Percentiles rank a stretch among this genome's conserved stretches.
Evolutionary conservation across 768 basidiomycete species (phyloP).

Genomic region (Suillus plorans): DNA sequence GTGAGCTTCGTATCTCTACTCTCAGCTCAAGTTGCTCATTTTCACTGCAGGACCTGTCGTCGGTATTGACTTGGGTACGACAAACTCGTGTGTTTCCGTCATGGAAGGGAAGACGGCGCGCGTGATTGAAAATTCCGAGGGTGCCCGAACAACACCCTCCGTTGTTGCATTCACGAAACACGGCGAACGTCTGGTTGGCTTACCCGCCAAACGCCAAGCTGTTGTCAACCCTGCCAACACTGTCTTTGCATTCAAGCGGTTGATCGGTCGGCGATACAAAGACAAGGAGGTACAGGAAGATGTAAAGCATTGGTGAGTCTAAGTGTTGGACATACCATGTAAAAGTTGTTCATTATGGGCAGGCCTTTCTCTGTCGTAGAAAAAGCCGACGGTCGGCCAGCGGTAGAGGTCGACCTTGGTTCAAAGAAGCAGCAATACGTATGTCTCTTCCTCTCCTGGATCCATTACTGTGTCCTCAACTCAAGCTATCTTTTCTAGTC

Average conservation of each 20-base stretch:
- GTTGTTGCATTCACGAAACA: constrained; percentile 99
- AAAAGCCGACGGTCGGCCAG: constrained; percentile 72
- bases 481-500: constrained; percentile 45
- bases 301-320: constrained; percentile 72
- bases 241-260: constrained; percentile 90
- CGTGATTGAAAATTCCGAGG: constrained; percentile 97
- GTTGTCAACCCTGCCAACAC: constrained; percentile 95
- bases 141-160: constrained; percentile 96
- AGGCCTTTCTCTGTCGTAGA: constrained; percentile 84
- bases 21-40: not conserved
- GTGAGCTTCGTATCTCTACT: constrained; percentile 39
- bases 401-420: constrained; percentile 81
- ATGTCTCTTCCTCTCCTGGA: constrained; percentile 29
- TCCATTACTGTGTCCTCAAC: not conserved
- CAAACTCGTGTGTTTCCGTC: constrained; percentile 88
- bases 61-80: constrained; percentile 96
- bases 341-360: not conserved
- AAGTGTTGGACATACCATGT: not conserved
- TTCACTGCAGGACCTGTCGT: constrained; percentile 70
- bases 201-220: constrained; percentile 96
- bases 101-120: constrained; percentile 96
- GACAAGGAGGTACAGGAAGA: constrained; percentile 95
- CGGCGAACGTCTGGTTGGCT: constrained; percentile 92
- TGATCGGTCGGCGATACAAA: constrained; percentile 90
- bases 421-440: constrained; percentile 83